These are phyloP conservation scores for Rubroshorea leprosula DNA, from an alignment of 345 rosid genomes.

Conservation along the genomic window DNA sequence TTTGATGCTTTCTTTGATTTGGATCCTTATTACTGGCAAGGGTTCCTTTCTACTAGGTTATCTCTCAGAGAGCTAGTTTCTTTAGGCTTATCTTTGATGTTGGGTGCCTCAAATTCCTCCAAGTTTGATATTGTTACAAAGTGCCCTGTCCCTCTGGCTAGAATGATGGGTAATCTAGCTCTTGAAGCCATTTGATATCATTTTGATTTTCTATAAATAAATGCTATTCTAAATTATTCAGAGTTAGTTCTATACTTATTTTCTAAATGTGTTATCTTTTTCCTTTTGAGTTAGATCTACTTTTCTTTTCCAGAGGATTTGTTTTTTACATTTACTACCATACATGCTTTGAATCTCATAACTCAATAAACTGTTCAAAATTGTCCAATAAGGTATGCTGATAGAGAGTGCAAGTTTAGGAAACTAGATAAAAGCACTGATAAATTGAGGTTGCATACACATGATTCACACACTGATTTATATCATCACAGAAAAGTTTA, in stretches of 20 bases:
- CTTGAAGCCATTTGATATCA: constrained; percentile 35
- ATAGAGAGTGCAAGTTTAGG: not conserved
- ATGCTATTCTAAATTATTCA: not conserved
- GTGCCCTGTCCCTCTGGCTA: constrained; percentile 51
- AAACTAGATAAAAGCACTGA: not conserved
- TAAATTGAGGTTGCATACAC: not conserved
- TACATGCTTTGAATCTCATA: not conserved
- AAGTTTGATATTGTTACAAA: too few relatives aligned
- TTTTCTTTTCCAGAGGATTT: not conserved
- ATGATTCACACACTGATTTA: not conserved
- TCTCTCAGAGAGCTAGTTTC: too few relatives aligned
- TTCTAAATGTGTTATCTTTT: not conserved
- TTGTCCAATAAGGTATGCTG: too few relatives aligned
- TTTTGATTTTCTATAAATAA: too few relatives aligned
- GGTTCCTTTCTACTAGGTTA: constrained; percentile 56
- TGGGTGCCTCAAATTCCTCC: too few relatives aligned
- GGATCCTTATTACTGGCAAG: constrained; percentile 58
- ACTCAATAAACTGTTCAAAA: not conserved
- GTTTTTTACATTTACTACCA: not conserved
- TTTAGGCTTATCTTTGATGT: too few relatives aligned
- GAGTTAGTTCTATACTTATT: not conserved
- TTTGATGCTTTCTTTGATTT: constrained; percentile 61
- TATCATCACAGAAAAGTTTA: not conserved
- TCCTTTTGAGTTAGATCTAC: not conserved
- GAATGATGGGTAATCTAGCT: constrained; percentile 52